Evolutionary conservation across 164 flowering plant species (phyloP).

Genomic region (Akebia trifoliata): DNA sequence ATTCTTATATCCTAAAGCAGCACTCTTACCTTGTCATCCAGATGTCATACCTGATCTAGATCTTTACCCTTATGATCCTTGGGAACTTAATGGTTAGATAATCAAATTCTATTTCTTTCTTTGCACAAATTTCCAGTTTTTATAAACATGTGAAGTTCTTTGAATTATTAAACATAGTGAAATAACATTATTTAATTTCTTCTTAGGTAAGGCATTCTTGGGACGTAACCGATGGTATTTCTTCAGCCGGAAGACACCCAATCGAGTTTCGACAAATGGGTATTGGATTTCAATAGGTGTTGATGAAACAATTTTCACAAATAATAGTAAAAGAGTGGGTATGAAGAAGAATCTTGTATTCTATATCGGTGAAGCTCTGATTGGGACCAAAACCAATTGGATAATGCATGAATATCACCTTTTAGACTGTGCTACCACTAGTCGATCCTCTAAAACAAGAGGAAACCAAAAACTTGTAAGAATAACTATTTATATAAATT

Average conservation of each 20-base stretch:
- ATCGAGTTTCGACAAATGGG: conserved; percentile 50
- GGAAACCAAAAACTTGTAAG: conserved; percentile 33
- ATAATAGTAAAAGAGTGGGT: conserved; percentile 36
- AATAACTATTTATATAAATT: too few species aligned
- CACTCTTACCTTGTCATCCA: conserved; percentile 36
- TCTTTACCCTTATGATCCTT: conserved; percentile 71
- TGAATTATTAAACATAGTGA: too few species aligned
- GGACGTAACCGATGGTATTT: conserved; percentile 78
- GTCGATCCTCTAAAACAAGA: conserved; percentile 28
- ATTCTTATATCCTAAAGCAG: conserved; percentile 1
- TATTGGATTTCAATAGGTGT: conserved; percentile 58
- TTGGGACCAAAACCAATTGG: conserved; percentile 52
- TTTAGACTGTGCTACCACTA: too few species aligned
- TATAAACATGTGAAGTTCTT: too few species aligned
- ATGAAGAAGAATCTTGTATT: conserved; percentile 42
- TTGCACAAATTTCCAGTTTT: too few species aligned
- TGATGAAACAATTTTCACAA: conserved; percentile 47
- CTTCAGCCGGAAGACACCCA: conserved; percentile 55
- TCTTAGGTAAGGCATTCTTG: conserved; percentile 64
- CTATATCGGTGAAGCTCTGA: conserved; percentile 35
- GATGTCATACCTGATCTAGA: conserved; percentile 81
- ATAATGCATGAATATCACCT: conserved; percentile 62
- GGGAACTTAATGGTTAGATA: conserved; percentile 84
- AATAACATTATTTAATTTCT: neutral
- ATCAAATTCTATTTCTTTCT: too few species aligned